phyloP scores from a whole-genome alignment of 306 rosid genomes.

The Cicer cuneatum region DNA sequence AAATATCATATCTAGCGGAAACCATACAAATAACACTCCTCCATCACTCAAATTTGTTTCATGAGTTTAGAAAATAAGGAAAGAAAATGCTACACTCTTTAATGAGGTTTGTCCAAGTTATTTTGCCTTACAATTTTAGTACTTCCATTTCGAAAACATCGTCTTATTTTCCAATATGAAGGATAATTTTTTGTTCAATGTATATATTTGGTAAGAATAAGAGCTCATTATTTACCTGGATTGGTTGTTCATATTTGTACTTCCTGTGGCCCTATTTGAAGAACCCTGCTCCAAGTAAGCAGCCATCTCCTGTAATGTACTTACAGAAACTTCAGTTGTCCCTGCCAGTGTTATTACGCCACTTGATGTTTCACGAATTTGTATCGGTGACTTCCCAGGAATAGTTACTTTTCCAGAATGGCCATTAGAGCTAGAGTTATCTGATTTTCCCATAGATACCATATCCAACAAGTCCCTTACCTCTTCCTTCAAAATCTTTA shows the following conservation, averaged over 20 bases:
- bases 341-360: constrained; percentile 84
- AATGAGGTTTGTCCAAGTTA: constrained; percentile 12
- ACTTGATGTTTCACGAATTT: constrained; percentile 80
- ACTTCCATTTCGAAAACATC: constrained; percentile 26
- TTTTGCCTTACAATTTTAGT: constrained; percentile 16
- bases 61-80: constrained; percentile 39
- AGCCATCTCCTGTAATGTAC: constrained; percentile 74
- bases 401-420: constrained; percentile 59
- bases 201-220: constrained; percentile 29
- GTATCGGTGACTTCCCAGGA: constrained; percentile 65
- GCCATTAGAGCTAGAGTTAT: constrained; percentile 57
- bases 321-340: constrained; percentile 70
- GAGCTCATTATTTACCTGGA: constrained; percentile 62
- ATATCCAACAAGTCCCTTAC: constrained; percentile 78
- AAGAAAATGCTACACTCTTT: constrained; percentile 29
- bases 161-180: constrained; percentile 29
- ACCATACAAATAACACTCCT: constrained; percentile 32
- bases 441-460: constrained; percentile 61
- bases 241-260: constrained; percentile 91
- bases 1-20: constrained; percentile 35
- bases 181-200: constrained; percentile 19
- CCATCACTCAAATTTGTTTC: constrained; percentile 34
- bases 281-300: constrained; percentile 85
- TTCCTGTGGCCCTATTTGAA: constrained; percentile 76
- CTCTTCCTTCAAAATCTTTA: constrained; percentile 83